Evolutionary conservation across 2,329 filamentous ascomycete species (phyloP), one percentile per base, ranked within the genome.

Genomic region (Neofusicoccum umdonicola): DNA sequence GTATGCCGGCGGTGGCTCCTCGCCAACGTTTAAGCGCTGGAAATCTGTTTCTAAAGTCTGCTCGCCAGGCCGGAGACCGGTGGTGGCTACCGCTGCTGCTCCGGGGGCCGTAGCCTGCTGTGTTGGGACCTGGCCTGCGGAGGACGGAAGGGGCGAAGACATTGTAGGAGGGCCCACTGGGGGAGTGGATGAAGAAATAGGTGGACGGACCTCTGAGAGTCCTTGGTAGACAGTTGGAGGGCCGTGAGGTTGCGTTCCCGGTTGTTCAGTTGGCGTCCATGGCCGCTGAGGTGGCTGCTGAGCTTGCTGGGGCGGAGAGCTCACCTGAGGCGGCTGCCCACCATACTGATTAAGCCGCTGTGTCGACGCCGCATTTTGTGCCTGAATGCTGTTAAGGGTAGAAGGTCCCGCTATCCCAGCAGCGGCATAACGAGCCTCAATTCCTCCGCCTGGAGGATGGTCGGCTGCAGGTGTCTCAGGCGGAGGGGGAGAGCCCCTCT

Each of bases 221-320:
- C 95, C 95, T 78, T 97, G 94, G 71, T 97, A 98, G 1, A 96
- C 90, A 0, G 91, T 93, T 0, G 94, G 93, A 35, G 93, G 93
- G 0, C 93, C 93, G 79, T 97, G 92, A 4, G 92, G 92, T 61
- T 93, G 90, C 67, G 89, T 89, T 37, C 92, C 93, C 1, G 93
- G 93, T 65, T 88, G 85, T 76, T 99, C 95, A 3, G 95, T 98
- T 0, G 95, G 95, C 9, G 94, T 98, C 95, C 94, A 98, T 35
- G 93, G 93, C 54, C 94, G 85, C 31, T 83, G 74, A 42, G 79
- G 74, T 37, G 77, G 82, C 52, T 78, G 77, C 65, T 77, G 78
- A 68, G 71, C 69, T 37, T 68, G 69, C 73, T 72, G 74, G 69
- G 72, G 71, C 39, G 80, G 80, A 63, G 80, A 79, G 62, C 83